Conservation (phyloP, 2,329 filamentous ascomycete species). For the Fulvia fulva region DNA sequence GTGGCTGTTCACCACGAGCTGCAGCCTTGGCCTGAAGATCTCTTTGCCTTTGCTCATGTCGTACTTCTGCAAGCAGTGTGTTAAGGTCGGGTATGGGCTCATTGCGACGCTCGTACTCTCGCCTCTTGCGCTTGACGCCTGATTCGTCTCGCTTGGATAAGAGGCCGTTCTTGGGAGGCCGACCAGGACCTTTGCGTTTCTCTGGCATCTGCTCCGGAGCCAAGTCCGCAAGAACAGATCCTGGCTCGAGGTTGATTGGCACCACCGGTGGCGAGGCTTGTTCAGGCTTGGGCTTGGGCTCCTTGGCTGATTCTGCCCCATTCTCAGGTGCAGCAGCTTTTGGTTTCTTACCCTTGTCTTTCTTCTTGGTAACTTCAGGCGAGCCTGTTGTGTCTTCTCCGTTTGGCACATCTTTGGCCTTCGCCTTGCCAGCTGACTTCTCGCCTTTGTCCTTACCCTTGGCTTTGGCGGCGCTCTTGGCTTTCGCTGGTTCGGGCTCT, state of each 20-base stretch:
- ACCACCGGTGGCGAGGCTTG: constrained; percentile 16
- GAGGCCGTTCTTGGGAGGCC: constrained; percentile 76
- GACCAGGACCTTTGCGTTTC: constrained; percentile 71
- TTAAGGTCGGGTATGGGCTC: constrained; percentile 27
- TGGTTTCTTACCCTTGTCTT: constrained; percentile 23
- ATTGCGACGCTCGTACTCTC: constrained; percentile 35
- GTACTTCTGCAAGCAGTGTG: constrained; percentile 31
- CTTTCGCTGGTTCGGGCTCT: constrained; percentile 12
- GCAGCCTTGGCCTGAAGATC: constrained; percentile 29
- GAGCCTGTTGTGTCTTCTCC: background rate
- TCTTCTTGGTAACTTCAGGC: constrained; percentile 16
- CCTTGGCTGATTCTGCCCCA: constrained; percentile 2
- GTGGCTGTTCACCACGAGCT: constrained; percentile 28
- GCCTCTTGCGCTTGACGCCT: constrained; percentile 33
- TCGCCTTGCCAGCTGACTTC: constrained; percentile 6
- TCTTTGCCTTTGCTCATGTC: constrained; percentile 36
- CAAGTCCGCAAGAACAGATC: constrained; percentile 31
- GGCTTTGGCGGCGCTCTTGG: constrained; percentile 14
- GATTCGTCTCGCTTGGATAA: constrained; percentile 69
- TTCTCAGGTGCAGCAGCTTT: constrained; percentile 10
- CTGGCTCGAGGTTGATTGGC: constrained; percentile 24
- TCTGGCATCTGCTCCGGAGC: constrained; percentile 44
- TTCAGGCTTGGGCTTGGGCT: constrained; percentile 6
- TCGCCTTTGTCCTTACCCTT: constrained; percentile 3
- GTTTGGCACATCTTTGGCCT: constrained; percentile 1